Evolutionary conservation across 306 rosid species (phyloP), one percentile per base, ranked within the genome.

Genomic region (Begonia fuchsioides): DNA sequence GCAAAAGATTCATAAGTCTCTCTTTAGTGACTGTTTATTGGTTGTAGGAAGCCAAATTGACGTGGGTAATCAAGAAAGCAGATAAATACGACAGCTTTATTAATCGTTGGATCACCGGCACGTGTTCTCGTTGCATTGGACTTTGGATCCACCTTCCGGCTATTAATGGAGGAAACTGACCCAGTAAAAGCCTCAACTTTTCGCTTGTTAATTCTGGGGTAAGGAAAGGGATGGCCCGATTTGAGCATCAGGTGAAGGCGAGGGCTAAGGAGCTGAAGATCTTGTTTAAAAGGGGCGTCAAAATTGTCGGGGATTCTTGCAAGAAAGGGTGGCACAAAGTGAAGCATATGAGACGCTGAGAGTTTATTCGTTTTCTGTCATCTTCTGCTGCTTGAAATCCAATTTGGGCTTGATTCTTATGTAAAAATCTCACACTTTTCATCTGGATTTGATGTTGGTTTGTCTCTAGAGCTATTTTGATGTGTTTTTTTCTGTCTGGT

Each of bases 241-340:
- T 82, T 49, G 78, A 77, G 57, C 32, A 52, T 10, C 72, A 77
- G 61, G 67, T 82, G 84, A 82, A 68, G 72, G 16, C 43, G 15
- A 76, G 75, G 59, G 84, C 87, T 6, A 49, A 11, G 60, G 87
- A 47, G 63, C 66, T 87, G 49, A 75, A 69, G 74, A 15, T 1
- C 26, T 45, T 82, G 2, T 50, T 87, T 20, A 66, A 58, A 59
- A 87, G 69, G 55, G 92, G 96, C 1, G 72, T 77, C 32, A 80
- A 51, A 71, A 17, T 75, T 43, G 92, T 82, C 0, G 82, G 87
- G 38, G 47, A 76, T n/a, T 66, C 96, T 12, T 79, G 80, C 80
- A 87, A 69, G 78, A 87, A 77, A 61, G 87, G 96, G 1, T 82
- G 94, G 96, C 5, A 12, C 56, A 86, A 70, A 69, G 68, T 86